phyloP scores from a whole-genome alignment of 345 rosid species.

The Cardiospermum halicacabum region DNA sequence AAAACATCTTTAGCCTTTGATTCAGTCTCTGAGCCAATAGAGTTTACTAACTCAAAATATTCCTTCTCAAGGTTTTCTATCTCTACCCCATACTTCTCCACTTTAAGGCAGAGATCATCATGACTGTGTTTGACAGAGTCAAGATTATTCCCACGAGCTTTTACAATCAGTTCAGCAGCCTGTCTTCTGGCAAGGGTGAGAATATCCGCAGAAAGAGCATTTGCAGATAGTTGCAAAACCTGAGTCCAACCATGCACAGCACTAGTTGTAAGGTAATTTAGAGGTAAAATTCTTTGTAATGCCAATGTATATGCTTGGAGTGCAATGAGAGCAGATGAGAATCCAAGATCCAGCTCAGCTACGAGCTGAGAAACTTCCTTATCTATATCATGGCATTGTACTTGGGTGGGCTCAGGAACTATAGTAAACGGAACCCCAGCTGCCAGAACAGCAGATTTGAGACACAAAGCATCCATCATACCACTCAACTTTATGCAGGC shows the following conservation, averaged over 20 bases:
- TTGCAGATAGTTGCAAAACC: conserved; percentile 65
- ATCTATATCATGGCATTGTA: conserved; percentile 75
- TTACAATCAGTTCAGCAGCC: conserved; percentile 65
- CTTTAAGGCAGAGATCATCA: conserved; percentile 54
- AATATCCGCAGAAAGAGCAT: conserved; percentile 60
- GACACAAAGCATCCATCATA: conserved; percentile 52
- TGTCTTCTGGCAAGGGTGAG: conserved; percentile 67
- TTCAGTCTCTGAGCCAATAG: conserved; percentile 59
- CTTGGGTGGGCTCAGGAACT: conserved; percentile 94
- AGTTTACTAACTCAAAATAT: conserved; percentile 52
- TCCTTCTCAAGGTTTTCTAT: conserved; percentile 58
- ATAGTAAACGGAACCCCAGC: conserved; percentile 82
- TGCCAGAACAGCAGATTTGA: conserved; percentile 71
- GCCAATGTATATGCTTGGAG: conserved; percentile 71
- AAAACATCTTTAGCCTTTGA: conserved; percentile 70
- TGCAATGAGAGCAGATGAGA: conserved; percentile 56
- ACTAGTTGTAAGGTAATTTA: conserved; percentile 73
- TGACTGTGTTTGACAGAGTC: conserved; percentile 47
- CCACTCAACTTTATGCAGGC: conserved; percentile 39
- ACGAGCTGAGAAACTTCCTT: conserved; percentile 66
- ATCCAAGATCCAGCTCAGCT: conserved; percentile 59
- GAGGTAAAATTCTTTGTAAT: conserved; percentile 76
- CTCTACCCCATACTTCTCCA: conserved; percentile 55
- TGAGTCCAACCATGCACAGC: conserved; percentile 76
- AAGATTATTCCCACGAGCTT: conserved; percentile 38